These are phyloP conservation scores for Populus nigra DNA, from an alignment of 345 rosid species.

Conservation along the genomic window DNA sequence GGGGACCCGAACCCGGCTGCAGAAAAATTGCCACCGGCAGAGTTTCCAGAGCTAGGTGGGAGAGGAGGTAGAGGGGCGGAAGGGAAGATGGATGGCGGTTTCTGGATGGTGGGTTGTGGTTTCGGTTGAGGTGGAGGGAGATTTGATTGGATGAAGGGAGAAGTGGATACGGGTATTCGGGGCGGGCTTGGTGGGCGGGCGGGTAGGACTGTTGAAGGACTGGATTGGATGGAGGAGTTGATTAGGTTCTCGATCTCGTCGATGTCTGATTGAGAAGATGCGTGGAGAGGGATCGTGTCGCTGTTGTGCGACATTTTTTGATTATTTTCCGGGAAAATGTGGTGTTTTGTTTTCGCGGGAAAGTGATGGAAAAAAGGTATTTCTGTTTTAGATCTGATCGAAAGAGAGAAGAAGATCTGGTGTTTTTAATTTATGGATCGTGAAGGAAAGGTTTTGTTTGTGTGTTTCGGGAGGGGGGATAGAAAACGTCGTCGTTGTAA, in stretches of 20 bases:
- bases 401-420: neutral
- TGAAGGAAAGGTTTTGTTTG: neutral
- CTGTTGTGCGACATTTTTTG: conserved; percentile 63
- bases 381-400: neutral
- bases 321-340: neutral
- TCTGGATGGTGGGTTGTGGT: conserved; percentile 23
- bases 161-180: conserved; percentile 73
- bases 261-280: conserved; percentile 94
- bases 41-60: neutral
- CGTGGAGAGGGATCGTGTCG: conserved; percentile 75
- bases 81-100: conserved; percentile 40
- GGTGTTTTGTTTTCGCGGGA: conserved; percentile 9
- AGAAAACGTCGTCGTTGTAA: no score
- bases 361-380: conserved; percentile 5
- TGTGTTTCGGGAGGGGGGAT: neutral
- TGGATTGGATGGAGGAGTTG: conserved; percentile 64
- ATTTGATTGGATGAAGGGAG: conserved; percentile 63
- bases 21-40: conserved; percentile 4
- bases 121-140: conserved; percentile 45
- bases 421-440: neutral
- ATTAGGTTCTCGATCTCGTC: conserved; percentile 99
- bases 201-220: conserved; percentile 72
- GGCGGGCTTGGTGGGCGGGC: conserved; percentile 86
- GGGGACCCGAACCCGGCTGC: conserved; percentile 65
- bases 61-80: conserved; percentile 42